phyloP scores from a whole-genome alignment of 169 alveolate species.

The Eimeria sp. region DNA sequence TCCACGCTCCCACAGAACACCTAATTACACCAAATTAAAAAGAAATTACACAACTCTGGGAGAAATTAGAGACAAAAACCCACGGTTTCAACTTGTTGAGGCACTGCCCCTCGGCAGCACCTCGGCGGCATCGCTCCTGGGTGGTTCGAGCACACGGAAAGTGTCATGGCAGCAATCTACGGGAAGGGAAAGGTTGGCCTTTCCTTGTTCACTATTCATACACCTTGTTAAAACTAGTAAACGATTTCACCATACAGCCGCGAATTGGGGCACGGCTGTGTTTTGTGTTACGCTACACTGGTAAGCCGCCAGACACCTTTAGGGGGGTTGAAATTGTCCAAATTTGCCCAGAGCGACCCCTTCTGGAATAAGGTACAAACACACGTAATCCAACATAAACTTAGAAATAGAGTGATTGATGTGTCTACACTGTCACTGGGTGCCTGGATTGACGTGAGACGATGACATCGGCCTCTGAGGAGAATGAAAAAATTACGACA shows the following conservation, averaged over 20 bases:
- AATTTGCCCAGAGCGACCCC: background rate
- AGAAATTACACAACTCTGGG: background rate
- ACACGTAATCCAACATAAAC: background rate
- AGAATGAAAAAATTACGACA: background rate
- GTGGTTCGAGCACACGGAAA: background rate
- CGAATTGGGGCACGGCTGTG: background rate
- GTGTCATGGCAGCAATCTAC: background rate
- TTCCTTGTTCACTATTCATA: background rate
- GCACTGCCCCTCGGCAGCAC: background rate
- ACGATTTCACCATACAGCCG: background rate
- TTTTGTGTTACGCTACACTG: background rate
- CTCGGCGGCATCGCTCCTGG: background rate
- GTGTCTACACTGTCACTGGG: background rate
- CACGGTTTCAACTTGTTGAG: background rate
- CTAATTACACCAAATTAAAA: background rate
- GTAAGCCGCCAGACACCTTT: background rate
- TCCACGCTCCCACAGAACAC: constrained; percentile 16
- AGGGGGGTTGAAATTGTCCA: background rate
- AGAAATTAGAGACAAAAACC: background rate
- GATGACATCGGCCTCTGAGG: background rate
- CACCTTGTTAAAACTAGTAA: background rate
- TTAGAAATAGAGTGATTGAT: background rate
- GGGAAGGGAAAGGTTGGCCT: background rate
- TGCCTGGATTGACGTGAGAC: background rate
- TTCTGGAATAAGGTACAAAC: background rate